These are phyloP conservation scores for Fagopyrum tataricum DNA, from an alignment of 148 eudicot genomes.

Conservation along the genomic window DNA sequence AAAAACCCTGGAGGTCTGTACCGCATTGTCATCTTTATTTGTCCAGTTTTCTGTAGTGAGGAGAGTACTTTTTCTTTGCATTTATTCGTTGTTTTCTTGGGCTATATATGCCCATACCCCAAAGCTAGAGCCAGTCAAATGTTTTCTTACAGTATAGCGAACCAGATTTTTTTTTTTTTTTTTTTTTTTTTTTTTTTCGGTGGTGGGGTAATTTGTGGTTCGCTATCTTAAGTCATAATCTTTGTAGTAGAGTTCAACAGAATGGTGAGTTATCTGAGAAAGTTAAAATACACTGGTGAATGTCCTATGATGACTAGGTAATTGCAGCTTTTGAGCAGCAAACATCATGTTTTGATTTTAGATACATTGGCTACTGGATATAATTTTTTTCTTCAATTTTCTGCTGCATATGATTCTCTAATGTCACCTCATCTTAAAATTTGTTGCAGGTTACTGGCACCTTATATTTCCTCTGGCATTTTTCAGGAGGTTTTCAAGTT, in stretches of 20 bases:
- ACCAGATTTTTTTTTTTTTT: background rate
- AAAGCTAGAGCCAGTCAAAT: background rate
- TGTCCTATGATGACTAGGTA: too few relatives aligned
- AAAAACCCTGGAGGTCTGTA: too few relatives aligned
- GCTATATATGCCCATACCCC: background rate
- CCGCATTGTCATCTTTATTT: too few relatives aligned
- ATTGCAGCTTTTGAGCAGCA: too few relatives aligned
- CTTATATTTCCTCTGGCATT: conserved; percentile 72
- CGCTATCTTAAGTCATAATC: background rate
- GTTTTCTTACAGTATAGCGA: background rate
- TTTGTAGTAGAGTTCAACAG: background rate
- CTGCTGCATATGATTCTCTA: background rate
- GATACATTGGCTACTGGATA: background rate
- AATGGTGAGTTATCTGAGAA: background rate
- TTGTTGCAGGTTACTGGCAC: conserved; percentile 65
- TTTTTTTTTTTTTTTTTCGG: too few relatives aligned
- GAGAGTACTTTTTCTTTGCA: background rate
- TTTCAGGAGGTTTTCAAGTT: conserved; percentile 59
- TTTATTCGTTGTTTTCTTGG: too few relatives aligned
- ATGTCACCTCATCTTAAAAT: background rate
- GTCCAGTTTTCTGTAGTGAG: too few relatives aligned
- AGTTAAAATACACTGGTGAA: background rate
- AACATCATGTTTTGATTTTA: background rate
- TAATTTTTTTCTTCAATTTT: background rate
- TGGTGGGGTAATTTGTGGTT: background rate